Base-by-base conservation (phyloP, 768 basidiomycete species). In the Agrocybe praecox region DNA sequence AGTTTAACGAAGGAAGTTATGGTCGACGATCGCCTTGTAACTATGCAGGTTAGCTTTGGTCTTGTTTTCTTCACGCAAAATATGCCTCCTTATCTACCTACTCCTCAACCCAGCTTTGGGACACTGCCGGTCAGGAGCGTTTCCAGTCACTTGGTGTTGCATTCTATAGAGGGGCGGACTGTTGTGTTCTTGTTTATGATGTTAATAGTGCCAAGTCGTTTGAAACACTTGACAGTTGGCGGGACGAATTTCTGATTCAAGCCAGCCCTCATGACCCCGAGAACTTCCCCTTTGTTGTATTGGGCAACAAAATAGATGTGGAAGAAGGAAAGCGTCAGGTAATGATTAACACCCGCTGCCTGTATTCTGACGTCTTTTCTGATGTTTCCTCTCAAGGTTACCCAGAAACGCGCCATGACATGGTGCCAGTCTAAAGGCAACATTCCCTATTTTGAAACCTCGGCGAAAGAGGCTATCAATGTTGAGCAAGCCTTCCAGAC, bases 271-370 rank as follows among this genome's bases (percentile, higher is more conserved):
- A 96, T 70, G 96, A 98, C 73, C 96, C 97, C 40, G 97, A 98
- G 82, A 98, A 98, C 79, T 99, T 99, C 74, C 97, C 97, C 6
- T 99, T 99, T 67, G 96, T 99, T 54, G 96, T 99, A 12, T 77
- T 99, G 57, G 97, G 97, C n/a, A 99, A 99, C 79, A 99, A 99
- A 93, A 96, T 99, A 72, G 97, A 99, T 72, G 93, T 98, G 67
- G 97, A 98, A 77, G 97, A 98, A 79, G 91, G 88, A 72, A 98
- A 98, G 74, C 87, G 96, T 62, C 95, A 97, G 87, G 96, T 94
- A 55, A 59, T 83, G 65, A 26, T 40, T 17, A 11, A n/a, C 43
- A 34, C 19, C 48, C 33, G 22, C 42, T 46, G 23, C 34, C 26
- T 32, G 22, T 18, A 10, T 29, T 26, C 9, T 52, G 21, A 29